phyloP scores from a whole-genome alignment of 192 early-diverging fungal genomes.

The Backusella tarrabulga region DNA sequence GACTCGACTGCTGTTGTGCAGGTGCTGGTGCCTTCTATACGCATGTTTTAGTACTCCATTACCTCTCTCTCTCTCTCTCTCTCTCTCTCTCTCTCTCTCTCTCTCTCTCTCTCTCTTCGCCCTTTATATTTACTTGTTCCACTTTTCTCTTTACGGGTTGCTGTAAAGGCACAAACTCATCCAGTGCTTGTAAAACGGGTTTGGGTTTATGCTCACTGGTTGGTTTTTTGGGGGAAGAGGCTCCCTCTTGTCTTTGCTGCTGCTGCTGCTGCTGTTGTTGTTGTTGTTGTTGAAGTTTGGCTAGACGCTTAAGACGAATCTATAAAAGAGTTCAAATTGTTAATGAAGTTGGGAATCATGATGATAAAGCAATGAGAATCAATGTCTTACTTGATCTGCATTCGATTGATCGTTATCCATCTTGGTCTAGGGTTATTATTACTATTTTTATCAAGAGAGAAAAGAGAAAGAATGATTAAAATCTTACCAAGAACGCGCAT shows the following conservation, averaged over 20 bases:
- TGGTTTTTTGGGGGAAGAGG: neutral
- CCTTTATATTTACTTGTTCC: neutral
- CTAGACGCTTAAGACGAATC: slow-evolving; percentile 64
- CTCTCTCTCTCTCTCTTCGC: neutral
- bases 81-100: neutral
- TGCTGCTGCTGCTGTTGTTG: slow-evolving; percentile 14
- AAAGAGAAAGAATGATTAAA: neutral
- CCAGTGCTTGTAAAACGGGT: neutral
- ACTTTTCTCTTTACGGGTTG: neutral
- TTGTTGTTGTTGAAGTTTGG: slow-evolving; percentile 49
- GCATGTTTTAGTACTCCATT: neutral
- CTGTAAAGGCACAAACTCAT: slow-evolving; percentile 11
- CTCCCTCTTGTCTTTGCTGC: slow-evolving; percentile 8
- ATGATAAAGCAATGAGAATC: neutral
- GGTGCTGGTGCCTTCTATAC: neutral
- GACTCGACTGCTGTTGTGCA: neutral
- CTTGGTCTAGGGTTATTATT: neutral
- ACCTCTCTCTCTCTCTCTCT: neutral
- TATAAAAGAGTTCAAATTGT: slow-evolving; percentile 23
- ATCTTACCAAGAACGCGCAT: neutral
- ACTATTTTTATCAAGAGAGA: neutral
- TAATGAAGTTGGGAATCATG: neutral
- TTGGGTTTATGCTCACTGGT: neutral
- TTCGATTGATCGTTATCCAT: neutral
- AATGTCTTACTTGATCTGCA: neutral